These are phyloP conservation scores for Melanopsichium pennsylvanicum DNA, from an alignment of 1,284 basidiomycete genomes.

Conservation along the genomic window DNA sequence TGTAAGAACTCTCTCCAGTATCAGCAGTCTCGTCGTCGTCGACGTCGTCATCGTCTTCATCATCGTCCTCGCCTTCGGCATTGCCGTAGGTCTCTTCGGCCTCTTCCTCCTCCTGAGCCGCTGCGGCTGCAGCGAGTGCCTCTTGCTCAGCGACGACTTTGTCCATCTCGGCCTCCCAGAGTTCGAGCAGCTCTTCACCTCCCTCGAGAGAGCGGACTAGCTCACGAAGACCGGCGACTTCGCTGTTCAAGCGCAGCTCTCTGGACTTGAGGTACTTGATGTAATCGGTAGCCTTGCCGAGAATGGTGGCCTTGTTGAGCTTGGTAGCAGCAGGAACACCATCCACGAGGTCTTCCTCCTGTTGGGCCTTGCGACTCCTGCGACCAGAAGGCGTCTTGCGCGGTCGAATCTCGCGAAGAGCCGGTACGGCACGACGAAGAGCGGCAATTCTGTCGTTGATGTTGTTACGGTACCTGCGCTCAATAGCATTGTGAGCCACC, in stretches of 20 bases:
- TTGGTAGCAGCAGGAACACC: slow-evolving; percentile 64
- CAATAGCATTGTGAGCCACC: slow-evolving; percentile 64
- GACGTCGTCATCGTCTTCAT: slow-evolving; percentile 50
- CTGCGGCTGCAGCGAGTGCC: slow-evolving; percentile 29
- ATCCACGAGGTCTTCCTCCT: slow-evolving; percentile 60
- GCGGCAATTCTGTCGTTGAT: slow-evolving; percentile 64
- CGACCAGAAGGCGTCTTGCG: slow-evolving; percentile 50
- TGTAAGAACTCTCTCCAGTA: slow-evolving; percentile 29
- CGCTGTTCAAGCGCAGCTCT: slow-evolving; percentile 54
- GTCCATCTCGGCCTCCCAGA: slow-evolving; percentile 61
- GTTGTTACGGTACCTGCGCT: slow-evolving; percentile 64
- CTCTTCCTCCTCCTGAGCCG: slow-evolving; percentile 48
- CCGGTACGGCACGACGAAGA: slow-evolving; percentile 79
- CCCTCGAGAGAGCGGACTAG: slow-evolving; percentile 60
- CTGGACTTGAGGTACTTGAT: slow-evolving; percentile 62
- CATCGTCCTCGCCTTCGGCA: slow-evolving; percentile 41
- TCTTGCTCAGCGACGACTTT: slow-evolving; percentile 46
- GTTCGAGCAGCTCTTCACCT: slow-evolving; percentile 61
- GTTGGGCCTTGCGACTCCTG: slow-evolving; percentile 49
- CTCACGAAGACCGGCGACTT: slow-evolving; percentile 57
- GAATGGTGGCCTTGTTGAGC: slow-evolving; percentile 64
- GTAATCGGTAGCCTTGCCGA: slow-evolving; percentile 64
- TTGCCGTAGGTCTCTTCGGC: slow-evolving; percentile 21
- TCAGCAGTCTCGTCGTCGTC: slow-evolving; percentile 48
- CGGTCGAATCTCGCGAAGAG: slow-evolving; percentile 69